Conservation (phyloP, 2,329 filamentous ascomycete species). For the Nemania sp. region DNA sequence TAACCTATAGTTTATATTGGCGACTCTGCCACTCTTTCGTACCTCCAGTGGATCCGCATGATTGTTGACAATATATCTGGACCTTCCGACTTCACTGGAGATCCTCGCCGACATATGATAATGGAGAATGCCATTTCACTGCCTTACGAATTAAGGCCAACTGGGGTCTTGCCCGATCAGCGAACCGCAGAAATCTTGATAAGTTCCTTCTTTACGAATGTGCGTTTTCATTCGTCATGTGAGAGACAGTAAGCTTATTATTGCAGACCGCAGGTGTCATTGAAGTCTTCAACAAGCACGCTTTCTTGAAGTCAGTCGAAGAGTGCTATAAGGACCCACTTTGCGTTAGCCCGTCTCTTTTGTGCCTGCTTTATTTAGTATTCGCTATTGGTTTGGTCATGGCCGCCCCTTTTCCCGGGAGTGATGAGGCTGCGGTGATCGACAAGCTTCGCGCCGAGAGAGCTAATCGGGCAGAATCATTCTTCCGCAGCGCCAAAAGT, state of each 20-base stretch:
- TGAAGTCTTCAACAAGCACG: conserved; percentile 67
- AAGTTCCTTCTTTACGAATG: conserved; percentile 71
- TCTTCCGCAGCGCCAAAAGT: conserved; percentile 70
- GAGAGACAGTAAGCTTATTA: conserved; percentile 38
- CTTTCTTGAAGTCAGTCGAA: conserved; percentile 63
- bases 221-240: conserved; percentile 48
- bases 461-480: conserved; percentile 68
- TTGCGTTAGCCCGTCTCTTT: conserved; percentile 60
- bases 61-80: conserved; percentile 68
- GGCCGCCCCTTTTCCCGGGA: conserved; percentile 64
- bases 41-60: conserved; percentile 70
- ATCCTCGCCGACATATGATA: conserved; percentile 68
- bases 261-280: conserved; percentile 69
- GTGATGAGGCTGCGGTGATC: conserved; percentile 63
- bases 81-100: conserved; percentile 67
- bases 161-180: conserved; percentile 67
- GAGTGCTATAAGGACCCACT: conserved; percentile 67
- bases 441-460: conserved; percentile 62
- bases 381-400: conserved; percentile 73
- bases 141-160: conserved; percentile 59
- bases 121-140: conserved; percentile 65
- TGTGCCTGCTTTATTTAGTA: conserved; percentile 71
- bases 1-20: conserved; percentile 67
- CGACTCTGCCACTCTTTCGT: conserved; percentile 72
- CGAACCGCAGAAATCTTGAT: conserved; percentile 66